Evolutionary conservation across 2,329 filamentous ascomycete species (phyloP).

Genomic region (Thelonectria olida): DNA sequence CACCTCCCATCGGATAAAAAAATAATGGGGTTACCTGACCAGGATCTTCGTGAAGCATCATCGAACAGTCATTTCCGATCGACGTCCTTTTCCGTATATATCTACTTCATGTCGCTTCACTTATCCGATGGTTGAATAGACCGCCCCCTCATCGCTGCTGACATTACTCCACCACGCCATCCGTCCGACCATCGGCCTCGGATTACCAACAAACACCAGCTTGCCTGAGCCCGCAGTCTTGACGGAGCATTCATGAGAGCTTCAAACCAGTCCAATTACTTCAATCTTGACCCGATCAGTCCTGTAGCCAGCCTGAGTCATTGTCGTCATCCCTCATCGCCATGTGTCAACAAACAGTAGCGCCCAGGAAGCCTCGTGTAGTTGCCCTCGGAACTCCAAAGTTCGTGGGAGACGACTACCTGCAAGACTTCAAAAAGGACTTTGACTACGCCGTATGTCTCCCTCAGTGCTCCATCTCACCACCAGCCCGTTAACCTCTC

Average conservation of each 20-base stretch:
- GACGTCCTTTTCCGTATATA: too few species aligned
- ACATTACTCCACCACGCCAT: neutral
- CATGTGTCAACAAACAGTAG: conserved; percentile 4
- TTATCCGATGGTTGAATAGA: neutral
- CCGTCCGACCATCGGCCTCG: neutral
- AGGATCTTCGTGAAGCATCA: too few species aligned
- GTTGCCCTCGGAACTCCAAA: conserved; percentile 52
- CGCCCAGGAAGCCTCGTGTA: conserved; percentile 48
- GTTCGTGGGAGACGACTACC: conserved; percentile 50
- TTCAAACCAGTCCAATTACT: neutral
- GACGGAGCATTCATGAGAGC: neutral
- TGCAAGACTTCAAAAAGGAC: conserved; percentile 48
- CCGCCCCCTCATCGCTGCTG: neutral
- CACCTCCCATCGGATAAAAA: too few species aligned
- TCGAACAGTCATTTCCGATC: too few species aligned
- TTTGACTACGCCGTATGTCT: conserved; percentile 49
- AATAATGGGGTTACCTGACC: too few species aligned
- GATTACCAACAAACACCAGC: neutral
- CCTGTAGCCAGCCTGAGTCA: neutral
- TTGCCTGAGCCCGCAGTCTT: neutral
- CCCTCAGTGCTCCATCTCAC: neutral
- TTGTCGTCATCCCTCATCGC: neutral
- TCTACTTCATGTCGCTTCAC: too few species aligned
- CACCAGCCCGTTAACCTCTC: neutral
- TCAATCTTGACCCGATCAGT: neutral